Percentiles rank a stretch among this genome's conserved stretches.
Conservation (phyloP, 805 yeast species). For the Blastobotrys chiropterorum region DNA sequence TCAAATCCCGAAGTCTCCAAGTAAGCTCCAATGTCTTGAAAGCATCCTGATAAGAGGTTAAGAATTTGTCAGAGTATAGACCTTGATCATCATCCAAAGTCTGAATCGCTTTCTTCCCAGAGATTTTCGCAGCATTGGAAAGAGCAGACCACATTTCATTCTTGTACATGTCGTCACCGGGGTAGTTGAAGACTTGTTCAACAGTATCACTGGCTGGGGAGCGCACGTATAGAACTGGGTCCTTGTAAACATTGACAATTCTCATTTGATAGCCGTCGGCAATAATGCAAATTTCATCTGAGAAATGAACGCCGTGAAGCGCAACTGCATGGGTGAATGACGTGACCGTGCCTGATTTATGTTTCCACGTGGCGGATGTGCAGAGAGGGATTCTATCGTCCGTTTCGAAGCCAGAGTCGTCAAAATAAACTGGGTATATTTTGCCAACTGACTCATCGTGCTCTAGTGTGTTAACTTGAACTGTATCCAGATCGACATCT, state of each 20-base stretch:
- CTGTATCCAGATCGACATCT: constrained; percentile 14
- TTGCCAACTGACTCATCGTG: constrained; percentile 18
- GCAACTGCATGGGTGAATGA: constrained; percentile 18
- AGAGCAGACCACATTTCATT: constrained; percentile 14
- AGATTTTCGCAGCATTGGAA: constrained; percentile 6
- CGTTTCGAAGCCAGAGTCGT: constrained; percentile 14
- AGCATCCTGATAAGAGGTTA: constrained; percentile 16
- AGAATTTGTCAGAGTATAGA: constrained; percentile 3
- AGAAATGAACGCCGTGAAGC: constrained; percentile 16
- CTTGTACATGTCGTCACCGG: constrained; percentile 15
- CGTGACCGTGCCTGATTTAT: constrained; percentile 16
- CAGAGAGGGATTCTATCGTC: constrained; percentile 17
- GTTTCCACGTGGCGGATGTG: constrained; percentile 19
- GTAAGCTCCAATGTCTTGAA: constrained; percentile 16
- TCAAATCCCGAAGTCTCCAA: constrained; percentile 15
- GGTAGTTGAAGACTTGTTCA: constrained; percentile 12
- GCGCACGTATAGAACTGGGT: constrained; percentile 17
- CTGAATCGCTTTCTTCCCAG: constrained; percentile 1
- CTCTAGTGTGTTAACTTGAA: constrained; percentile 14
- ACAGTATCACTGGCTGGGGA: constrained; percentile 10
- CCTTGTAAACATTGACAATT: constrained; percentile 15
- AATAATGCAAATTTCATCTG: constrained; percentile 16
- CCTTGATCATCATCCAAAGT: constrained; percentile 4
- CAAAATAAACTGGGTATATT: constrained; percentile 12
- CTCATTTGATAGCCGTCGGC: constrained; percentile 21